These are phyloP conservation scores for Sugiyamaella boreocaroliniensis DNA, from an alignment of 805 yeast genomes.

Conservation along the genomic window DNA sequence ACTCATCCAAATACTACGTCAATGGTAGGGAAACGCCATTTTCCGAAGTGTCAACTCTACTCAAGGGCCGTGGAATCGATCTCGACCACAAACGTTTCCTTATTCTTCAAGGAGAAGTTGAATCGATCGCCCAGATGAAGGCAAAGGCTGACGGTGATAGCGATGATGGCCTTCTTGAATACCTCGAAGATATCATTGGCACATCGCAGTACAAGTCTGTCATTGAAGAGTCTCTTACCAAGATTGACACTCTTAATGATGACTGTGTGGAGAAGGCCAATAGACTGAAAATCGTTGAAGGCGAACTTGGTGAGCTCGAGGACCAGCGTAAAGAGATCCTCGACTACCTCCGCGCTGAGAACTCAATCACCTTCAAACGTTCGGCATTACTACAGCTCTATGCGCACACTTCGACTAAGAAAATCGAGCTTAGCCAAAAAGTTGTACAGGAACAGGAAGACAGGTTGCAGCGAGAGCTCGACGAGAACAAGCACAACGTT, in stretches of 20 bases:
- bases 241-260: constrained; percentile 72
- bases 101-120: constrained; percentile 97
- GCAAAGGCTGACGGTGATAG: constrained; percentile 88
- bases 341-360: constrained; percentile 57
- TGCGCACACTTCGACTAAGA: constrained; percentile 36
- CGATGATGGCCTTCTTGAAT: constrained; percentile 91
- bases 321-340: constrained; percentile 62
- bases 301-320: constrained; percentile 61
- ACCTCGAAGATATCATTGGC: constrained; percentile 94
- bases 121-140: constrained; percentile 97
- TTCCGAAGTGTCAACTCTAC: constrained; percentile 66
- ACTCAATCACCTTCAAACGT: constrained; percentile 45
- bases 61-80: constrained; percentile 82
- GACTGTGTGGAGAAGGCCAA: constrained; percentile 73
- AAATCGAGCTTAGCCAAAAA: constrained; percentile 35
- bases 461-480: constrained; percentile 39
- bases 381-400: constrained; percentile 51
- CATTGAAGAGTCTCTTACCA: constrained; percentile 56
- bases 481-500: constrained; percentile 33
- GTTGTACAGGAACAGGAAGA: constrained; percentile 37
- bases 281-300: constrained; percentile 71
- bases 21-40: constrained; percentile 65
- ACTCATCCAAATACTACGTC: constrained; percentile 70
- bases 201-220: constrained; percentile 74
- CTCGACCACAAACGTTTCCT: constrained; percentile 90